phyloP scores from a whole-genome alignment of 345 rosid species.

The Salix caprea region DNA sequence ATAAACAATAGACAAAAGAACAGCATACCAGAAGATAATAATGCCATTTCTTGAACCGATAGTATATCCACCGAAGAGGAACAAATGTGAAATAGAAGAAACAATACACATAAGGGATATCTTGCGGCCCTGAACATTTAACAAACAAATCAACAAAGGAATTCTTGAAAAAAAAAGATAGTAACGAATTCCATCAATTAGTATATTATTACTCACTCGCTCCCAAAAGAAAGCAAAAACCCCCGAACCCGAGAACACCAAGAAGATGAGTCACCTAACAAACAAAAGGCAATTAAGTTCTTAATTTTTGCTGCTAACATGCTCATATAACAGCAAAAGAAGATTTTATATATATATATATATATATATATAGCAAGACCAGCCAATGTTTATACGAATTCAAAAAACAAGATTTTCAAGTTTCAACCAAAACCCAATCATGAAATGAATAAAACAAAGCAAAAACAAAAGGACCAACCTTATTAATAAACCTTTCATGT shows the following conservation, averaged over 20 bases:
- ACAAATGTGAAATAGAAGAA: constrained; percentile 74
- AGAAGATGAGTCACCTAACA: constrained; percentile 75
- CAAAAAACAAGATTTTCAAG: background rate
- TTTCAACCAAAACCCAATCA: background rate
- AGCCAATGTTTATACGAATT: background rate
- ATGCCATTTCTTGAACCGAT: constrained; percentile 96
- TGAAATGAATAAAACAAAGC: background rate
- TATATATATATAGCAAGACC: background rate
- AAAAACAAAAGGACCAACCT: constrained; percentile 34
- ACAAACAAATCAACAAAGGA: constrained; percentile 11
- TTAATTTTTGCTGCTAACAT: background rate
- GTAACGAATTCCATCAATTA: constrained; percentile 11
- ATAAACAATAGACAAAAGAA: constrained; percentile 2
- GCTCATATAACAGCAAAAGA: background rate
- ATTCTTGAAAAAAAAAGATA: background rate
- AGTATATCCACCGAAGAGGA: constrained; percentile 96
- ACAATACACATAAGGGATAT: constrained; percentile 78
- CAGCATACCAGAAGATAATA: constrained; percentile 86
- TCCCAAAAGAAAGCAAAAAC: constrained; percentile 85
- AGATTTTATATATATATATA: no score
- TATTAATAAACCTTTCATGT: constrained; percentile 79
- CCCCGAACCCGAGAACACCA: constrained; percentile 92
- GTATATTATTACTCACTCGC: constrained; percentile 57
- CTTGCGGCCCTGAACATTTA: constrained; percentile 70
- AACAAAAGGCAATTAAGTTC: background rate